phyloP scores from a whole-genome alignment of 2,329 filamentous ascomycete genomes.

The Pseudodiploospora longispora region DNA sequence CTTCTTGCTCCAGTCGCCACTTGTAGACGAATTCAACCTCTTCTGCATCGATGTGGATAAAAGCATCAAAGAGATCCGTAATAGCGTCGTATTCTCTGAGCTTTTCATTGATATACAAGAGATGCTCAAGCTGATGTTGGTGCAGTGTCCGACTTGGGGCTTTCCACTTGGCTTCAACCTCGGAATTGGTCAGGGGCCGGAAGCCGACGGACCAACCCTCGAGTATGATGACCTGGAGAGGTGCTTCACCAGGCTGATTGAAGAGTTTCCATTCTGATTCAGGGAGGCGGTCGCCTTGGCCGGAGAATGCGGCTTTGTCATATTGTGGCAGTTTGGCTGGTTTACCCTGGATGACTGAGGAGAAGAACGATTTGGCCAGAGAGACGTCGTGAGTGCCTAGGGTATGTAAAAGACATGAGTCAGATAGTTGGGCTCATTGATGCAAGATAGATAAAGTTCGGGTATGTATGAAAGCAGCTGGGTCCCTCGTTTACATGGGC shows the following conservation, averaged over 20 bases:
- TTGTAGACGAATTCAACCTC: conserved; percentile 69
- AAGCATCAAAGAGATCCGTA: conserved; percentile 43
- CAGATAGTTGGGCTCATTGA: neutral
- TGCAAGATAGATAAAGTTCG: neutral
- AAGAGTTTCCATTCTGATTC: conserved; percentile 52
- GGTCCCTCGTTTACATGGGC: too few relatives aligned
- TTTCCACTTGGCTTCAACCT: conserved; percentile 44
- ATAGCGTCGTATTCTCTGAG: conserved; percentile 40
- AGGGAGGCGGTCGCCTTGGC: conserved; percentile 67
- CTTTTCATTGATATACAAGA: conserved; percentile 42
- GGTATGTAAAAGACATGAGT: too few relatives aligned
- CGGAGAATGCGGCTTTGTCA: conserved; percentile 72
- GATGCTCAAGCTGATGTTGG: conserved; percentile 39
- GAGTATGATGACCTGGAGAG: conserved; percentile 63
- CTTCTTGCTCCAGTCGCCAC: conserved; percentile 79
- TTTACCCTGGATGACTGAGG: conserved; percentile 41
- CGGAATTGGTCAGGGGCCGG: conserved; percentile 47
- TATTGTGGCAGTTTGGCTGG: conserved; percentile 61
- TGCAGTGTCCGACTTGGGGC: conserved; percentile 40
- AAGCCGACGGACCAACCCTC: conserved; percentile 93
- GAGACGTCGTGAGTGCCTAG: conserved; percentile 62
- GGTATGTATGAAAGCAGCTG: neutral
- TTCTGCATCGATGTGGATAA: conserved; percentile 59
- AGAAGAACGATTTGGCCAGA: conserved; percentile 56
- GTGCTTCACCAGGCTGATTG: conserved; percentile 40